Evolutionary conservation across 192 early-diverging fungal genomes (phyloP).

Genomic region (Podila clonocystis): DNA sequence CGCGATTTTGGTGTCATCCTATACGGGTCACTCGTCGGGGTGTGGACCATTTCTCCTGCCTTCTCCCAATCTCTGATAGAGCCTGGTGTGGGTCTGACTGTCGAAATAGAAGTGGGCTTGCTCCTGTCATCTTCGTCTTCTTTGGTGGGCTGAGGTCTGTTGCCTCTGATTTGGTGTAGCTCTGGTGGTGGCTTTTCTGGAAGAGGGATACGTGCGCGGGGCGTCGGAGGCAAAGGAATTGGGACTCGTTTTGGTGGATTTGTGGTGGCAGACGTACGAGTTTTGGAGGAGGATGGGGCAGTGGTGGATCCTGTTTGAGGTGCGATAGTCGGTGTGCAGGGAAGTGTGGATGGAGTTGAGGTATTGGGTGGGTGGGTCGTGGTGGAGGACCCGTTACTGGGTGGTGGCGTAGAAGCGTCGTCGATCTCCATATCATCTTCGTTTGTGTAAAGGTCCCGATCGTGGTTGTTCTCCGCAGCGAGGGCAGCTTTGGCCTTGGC

Average conservation of each 20-base stretch:
- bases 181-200: constrained; percentile 38
- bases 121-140: constrained; percentile 35
- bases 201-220: constrained; percentile 39
- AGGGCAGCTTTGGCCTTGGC: constrained; percentile 37
- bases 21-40: constrained; percentile 11
- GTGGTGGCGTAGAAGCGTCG: constrained; percentile 52
- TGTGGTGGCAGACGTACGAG: not conserved
- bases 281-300: not conserved
- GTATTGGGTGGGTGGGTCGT: constrained; percentile 8
- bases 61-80: constrained; percentile 45
- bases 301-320: constrained; percentile 14
- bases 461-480: constrained; percentile 28
- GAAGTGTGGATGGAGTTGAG: not conserved
- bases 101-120: not conserved
- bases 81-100: not conserved
- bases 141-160: constrained; percentile 12
- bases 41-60: constrained; percentile 6
- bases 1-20: constrained; percentile 21
- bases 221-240: constrained; percentile 37
- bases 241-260: constrained; percentile 23
- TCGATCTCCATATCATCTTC: constrained; percentile 60
- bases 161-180: constrained; percentile 45
- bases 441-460: constrained; percentile 40
- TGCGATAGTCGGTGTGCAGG: not conserved
- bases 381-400: constrained; percentile 23